Conservation (phyloP, 1,284 basidiomycete species). For the Austroboletus niveus region DNA sequence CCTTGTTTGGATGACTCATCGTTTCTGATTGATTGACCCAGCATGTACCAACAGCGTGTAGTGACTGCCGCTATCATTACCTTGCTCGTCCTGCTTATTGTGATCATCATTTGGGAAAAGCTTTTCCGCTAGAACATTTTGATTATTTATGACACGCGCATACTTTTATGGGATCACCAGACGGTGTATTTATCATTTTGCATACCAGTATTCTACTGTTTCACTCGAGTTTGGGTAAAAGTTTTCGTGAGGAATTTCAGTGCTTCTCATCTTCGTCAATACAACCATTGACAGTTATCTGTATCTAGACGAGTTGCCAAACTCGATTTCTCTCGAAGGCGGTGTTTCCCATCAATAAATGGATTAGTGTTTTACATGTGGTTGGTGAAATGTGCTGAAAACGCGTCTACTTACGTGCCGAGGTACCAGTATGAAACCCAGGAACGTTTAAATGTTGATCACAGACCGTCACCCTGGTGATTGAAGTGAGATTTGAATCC, state of each 20-base stretch:
- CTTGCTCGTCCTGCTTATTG: conserved; percentile 69
- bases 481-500: neutral
- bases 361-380: too few species aligned
- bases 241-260: conserved; percentile 8
- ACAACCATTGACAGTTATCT: too few species aligned
- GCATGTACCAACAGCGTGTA: conserved; percentile 81
- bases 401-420: too few species aligned
- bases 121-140: conserved; percentile 38
- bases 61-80: conserved; percentile 68
- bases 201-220: conserved; percentile 17
- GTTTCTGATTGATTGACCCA: conserved; percentile 35
- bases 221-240: neutral
- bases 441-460: neutral
- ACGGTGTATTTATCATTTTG: conserved; percentile 32
- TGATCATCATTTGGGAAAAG: conserved; percentile 72
- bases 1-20: conserved; percentile 4
- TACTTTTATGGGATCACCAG: conserved; percentile 9
- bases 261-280: too few species aligned
- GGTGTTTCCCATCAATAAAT: too few species aligned
- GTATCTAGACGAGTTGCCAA: too few species aligned
- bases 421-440: neutral
- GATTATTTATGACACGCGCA: conserved; percentile 12
- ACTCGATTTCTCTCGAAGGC: neutral
- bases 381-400: neutral
- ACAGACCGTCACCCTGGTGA: neutral